Conservation (phyloP, 2,329 filamentous ascomycete genomes). For the Leptographium wingfieldii region DNA sequence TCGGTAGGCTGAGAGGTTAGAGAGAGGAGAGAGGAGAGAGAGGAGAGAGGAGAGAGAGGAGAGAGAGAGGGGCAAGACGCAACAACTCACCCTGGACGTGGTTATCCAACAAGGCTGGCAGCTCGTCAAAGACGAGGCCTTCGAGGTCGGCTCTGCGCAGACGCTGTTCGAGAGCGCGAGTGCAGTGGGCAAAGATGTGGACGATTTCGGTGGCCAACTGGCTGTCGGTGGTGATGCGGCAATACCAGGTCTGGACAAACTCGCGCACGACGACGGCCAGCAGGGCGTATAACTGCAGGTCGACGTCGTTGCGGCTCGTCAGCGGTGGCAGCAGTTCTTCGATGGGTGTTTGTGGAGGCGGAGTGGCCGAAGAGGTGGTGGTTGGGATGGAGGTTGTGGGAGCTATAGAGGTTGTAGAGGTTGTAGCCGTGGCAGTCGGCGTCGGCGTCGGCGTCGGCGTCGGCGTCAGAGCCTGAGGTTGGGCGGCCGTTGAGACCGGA, state of each 20-base stretch:
- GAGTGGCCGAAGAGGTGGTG: constrained; percentile 18
- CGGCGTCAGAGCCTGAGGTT: neutral
- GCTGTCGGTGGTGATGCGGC: constrained; percentile 81
- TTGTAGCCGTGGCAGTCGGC: neutral
- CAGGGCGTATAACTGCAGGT: constrained; percentile 84
- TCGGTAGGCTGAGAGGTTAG: constrained; percentile 50
- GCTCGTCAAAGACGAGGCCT: constrained; percentile 71
- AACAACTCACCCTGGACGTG: constrained; percentile 57
- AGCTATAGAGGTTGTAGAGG: neutral
- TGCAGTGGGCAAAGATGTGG: constrained; percentile 85
- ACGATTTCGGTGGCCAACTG: constrained; percentile 78
- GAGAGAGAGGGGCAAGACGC: neutral
- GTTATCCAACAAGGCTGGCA: constrained; percentile 66
- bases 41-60: neutral
- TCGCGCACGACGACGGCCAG: constrained; percentile 82
- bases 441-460: no score
- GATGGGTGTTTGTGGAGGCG: constrained; percentile 26
- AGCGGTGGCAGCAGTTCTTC: constrained; percentile 78
- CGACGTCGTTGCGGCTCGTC: constrained; percentile 88
- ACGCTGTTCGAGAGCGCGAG: constrained; percentile 74
- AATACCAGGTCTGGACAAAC: constrained; percentile 88
- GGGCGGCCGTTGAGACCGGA: no score
- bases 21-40: neutral
- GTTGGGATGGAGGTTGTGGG: constrained; percentile 23
- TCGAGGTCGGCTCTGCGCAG: constrained; percentile 73